Percentiles rank a stretch among this genome's conserved stretches.
Evolutionary conservation across 805 yeast species (phyloP).

Genomic region (Zygoascus tannicola): DNA sequence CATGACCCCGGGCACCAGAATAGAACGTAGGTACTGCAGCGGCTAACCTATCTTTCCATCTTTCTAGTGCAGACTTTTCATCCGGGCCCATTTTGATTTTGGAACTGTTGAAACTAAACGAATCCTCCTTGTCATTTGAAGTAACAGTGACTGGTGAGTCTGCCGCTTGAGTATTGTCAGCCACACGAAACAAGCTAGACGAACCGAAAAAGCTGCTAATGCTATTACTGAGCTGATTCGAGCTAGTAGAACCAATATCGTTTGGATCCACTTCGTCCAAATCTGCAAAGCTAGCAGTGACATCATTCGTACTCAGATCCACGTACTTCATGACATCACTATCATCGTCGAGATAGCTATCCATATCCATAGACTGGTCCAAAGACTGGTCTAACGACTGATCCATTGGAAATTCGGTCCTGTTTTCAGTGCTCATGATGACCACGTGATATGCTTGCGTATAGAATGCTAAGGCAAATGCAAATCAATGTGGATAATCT

Average conservation of each 20-base stretch:
- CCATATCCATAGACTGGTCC: not conserved
- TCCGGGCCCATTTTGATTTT: not conserved
- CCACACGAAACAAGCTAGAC: not conserved
- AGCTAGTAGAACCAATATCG: not conserved
- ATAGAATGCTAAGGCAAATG: too few relatives aligned
- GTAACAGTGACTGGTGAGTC: not conserved
- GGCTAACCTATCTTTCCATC: conserved; percentile 1
- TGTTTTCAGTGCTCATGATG: not conserved
- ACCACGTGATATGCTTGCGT: not conserved
- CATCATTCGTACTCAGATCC: not conserved
- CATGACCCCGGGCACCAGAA: not conserved
- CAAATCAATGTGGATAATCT: too few relatives aligned
- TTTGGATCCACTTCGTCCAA: not conserved
- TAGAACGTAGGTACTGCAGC: conserved; percentile 2
- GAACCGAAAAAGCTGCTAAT: not conserved
- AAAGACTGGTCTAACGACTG: not conserved
- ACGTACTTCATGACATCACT: not conserved
- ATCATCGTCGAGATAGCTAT: not conserved
- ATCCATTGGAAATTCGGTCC: not conserved
- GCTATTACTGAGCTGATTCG: not conserved
- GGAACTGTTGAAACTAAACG: not conserved
- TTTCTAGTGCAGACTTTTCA: conserved; percentile 1
- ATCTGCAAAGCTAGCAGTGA: not conserved
- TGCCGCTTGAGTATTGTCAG: too few relatives aligned
- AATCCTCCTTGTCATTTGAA: not conserved